Evolutionary conservation across 768 basidiomycete genomes (phyloP), one percentile per base, ranked within the genome.

Genomic region (Mycena crocata): DNA sequence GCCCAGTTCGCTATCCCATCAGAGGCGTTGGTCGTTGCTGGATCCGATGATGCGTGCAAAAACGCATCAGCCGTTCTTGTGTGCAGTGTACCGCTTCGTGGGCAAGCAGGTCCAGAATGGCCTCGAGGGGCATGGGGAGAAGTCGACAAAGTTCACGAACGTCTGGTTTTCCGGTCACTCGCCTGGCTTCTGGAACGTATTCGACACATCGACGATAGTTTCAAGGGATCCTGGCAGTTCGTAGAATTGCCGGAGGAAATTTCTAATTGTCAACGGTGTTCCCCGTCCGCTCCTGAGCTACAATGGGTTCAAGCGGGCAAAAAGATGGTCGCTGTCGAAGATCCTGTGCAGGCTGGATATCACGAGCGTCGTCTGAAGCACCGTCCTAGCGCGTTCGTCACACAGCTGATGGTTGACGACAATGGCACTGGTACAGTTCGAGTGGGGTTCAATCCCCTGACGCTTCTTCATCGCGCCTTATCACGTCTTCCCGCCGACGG

Each of bases 151-250:
- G 82, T 94, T 12, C 91, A 96, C 71, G 94, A 97, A 74, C 90
- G 95, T 5, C 81, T 86, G 14, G 91, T 89, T 1, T 97, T 96
- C 83, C 88, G 87, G 66, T 83, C 90, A 6, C 75, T 97, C 19
- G 92, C 95, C 2, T 98, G 96, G 96, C 79, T 98, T 23, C 81
- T 94, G 26, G 93, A 96, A 74, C 89, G 94, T 54, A 85, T 96
- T 66, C 89, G 93, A 15, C 87, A 90, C 63, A 87, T 95, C 62
- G 87, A 91, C 26, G 88, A 88, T 39, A 80, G 85, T 62, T 86
- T 92, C 71, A 80, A 66, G 40, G 61, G 79, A 30, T 72, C 82
- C 3, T 98, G 96, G 96, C 90, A 93, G 62, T 66, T 75, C 1
- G 79, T 90, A 32, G 78, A 84, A 3, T 70, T 83, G 5, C 78